phyloP scores from a whole-genome alignment of 2,329 filamentous ascomycete genomes.

The Bertia moriformis region DNA sequence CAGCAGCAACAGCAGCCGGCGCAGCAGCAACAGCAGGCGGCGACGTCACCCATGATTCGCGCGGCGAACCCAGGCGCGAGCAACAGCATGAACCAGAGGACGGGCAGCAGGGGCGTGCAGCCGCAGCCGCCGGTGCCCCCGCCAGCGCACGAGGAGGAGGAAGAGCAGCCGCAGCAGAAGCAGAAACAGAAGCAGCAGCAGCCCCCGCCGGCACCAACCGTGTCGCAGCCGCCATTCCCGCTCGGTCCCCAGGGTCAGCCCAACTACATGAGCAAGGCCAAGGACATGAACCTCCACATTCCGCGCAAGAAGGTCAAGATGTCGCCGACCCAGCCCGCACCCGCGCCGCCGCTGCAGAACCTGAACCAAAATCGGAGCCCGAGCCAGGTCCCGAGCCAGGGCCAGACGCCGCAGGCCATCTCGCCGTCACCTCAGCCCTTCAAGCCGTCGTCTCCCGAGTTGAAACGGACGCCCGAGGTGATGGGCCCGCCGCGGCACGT shows the following conservation, averaged over 20 bases:
- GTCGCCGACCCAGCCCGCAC: conserved; percentile 15
- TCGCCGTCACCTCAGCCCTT: conserved; percentile 31
- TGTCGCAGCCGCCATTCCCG: conserved; percentile 36
- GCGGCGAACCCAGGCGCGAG: conserved; percentile 24
- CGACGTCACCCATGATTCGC: conserved; percentile 3
- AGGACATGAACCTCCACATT: conserved; percentile 38
- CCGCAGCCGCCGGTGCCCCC: too few relatives aligned
- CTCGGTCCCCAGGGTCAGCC: conserved; percentile 46
- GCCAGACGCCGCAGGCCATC: conserved; percentile 15
- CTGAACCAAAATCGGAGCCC: conserved; percentile 6
- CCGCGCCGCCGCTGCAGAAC: conserved; percentile 17
- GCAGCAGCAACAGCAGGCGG: conserved; percentile 3
- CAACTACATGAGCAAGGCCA: conserved; percentile 33
- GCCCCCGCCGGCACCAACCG: conserved; percentile 35
- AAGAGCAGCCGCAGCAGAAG: conserved; percentile 25
- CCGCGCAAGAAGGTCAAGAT: conserved; percentile 42
- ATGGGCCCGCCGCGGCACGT: conserved; percentile 23
- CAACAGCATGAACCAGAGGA: conserved; percentile 15
- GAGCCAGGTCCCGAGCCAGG: background rate
- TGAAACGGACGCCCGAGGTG: conserved; percentile 11
- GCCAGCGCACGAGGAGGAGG: conserved; percentile 10
- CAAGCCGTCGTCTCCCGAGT: conserved; percentile 31
- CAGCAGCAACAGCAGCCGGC: background rate
- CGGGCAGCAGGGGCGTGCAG: too few relatives aligned
- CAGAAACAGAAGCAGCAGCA: conserved; percentile 32